Base-by-base conservation (phyloP, 176 grass and related monocot species). In the Musa beccarii region DNA sequence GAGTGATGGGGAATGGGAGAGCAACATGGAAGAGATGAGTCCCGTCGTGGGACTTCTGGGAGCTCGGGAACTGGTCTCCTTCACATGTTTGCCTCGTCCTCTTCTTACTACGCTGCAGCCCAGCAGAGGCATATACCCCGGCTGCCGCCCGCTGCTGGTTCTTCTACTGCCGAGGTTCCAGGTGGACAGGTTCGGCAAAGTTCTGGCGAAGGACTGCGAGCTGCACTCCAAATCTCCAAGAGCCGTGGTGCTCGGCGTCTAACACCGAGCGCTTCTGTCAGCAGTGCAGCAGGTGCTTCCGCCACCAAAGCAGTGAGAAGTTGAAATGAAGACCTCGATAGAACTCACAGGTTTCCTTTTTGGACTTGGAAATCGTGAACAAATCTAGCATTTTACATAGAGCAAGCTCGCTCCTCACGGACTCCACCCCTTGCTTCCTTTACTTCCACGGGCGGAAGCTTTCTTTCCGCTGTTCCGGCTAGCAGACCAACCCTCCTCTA, bases 191-290 rank as follows among this genome's bases (percentile, higher is more conserved):
- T 92, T 89, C 82, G 68, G 84, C 57, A 63, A 77, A 24, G 55
- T 20, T 64, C 87, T 88, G 23, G 74, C 34, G 29, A 85, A 78
- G 3, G 82, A 79, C 11, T 96, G 92, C 71, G 89, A 85, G 78
- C 62, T 73, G 80, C 89, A 96, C 84, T 87, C 92, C 69, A 96
- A 96, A 67, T 84, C 92, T 10, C 83, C 89, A 54, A 55, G 70
- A 14, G 89, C 90, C 83, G 69, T 90, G n/a, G 83, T 96, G 26
- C 85, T 84, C 62, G 85, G 93, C 77, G 72, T 76, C 69, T 85
- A 90, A 72, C 93, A 96, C 34, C 34, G 4, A 43, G 77, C 87
- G 93, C 24, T 96, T 96, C 79, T 96, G 93, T 82, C 93, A 96
- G 82, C 93, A 96, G 24, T 96, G 93, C 86, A 96, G 93, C 85